A percentile compares a stretch with the other conserved stretches of the same genome.
Conservation (phyloP, 208 protist species). For the Crithidia bombi region DNA sequence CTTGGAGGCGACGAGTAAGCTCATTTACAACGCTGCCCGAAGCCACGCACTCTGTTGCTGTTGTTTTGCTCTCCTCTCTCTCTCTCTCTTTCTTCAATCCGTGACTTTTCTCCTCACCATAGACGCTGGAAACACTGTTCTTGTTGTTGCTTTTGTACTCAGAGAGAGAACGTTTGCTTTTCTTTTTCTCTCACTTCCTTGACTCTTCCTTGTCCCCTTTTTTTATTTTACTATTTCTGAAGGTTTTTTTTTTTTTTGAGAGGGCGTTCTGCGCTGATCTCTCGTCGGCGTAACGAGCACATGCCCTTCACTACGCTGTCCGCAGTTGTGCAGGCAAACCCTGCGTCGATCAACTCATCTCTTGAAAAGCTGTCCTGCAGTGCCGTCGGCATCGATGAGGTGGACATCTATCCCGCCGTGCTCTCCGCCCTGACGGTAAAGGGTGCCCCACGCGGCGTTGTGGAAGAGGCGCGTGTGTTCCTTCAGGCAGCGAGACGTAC, state of each 20-base stretch:
- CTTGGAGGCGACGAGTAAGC: too few relatives aligned
- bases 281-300: not conserved
- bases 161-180: not conserved
- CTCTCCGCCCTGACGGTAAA: conserved; percentile 58
- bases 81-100: not conserved
- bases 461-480: conserved; percentile 23
- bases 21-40: too few relatives aligned
- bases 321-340: conserved; percentile 43
- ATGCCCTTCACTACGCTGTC: conserved; percentile 50
- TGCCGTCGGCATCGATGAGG: conserved; percentile 59
- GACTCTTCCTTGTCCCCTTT: not conserved
- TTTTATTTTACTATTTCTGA: too few relatives aligned
- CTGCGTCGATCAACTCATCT: conserved; percentile 58
- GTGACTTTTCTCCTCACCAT: not conserved
- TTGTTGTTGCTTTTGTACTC: not conserved
- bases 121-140: not conserved
- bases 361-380: conserved; percentile 75
- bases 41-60: too few relatives aligned
- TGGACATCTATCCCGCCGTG: conserved; percentile 71
- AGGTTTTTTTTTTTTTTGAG: not conserved
- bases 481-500: not conserved
- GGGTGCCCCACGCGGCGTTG: conserved; percentile 24
- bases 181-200: not conserved
- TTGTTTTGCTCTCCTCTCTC: not conserved
- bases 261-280: too few relatives aligned